Conservation (phyloP, 352 stramenopile species). For the Discostella stelligera region DNA sequence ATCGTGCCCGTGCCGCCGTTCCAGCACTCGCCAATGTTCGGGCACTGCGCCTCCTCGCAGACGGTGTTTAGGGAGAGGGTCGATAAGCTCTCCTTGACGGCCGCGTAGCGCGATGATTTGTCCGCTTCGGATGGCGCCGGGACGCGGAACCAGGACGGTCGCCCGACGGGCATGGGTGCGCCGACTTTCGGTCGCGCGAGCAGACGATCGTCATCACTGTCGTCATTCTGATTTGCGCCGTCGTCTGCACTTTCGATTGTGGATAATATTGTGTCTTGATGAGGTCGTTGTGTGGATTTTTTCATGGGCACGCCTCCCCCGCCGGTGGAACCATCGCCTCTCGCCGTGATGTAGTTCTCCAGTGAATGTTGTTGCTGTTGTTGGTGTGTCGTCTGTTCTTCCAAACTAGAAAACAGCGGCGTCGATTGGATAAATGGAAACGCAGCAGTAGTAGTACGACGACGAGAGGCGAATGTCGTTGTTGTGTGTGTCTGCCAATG, state of each 20-base stretch:
- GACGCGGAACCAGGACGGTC: constrained; percentile 85
- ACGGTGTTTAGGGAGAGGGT: constrained; percentile 91
- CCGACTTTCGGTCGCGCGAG: constrained; percentile 71
- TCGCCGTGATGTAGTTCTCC: constrained; percentile 52
- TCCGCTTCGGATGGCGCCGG: constrained; percentile 79
- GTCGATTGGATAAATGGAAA: constrained; percentile 13
- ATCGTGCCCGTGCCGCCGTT: constrained; percentile 97
- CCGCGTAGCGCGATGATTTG: constrained; percentile 68
- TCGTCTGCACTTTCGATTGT: not conserved
- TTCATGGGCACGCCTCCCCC: constrained; percentile 77
- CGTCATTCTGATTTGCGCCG: not conserved
- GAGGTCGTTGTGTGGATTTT: constrained; percentile 14
- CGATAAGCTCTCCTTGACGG: constrained; percentile 72
- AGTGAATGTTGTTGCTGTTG: not conserved
- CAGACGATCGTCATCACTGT: constrained; percentile 36
- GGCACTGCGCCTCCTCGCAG: constrained; percentile 98
- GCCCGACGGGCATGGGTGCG: constrained; percentile 81
- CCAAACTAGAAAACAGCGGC: constrained; percentile 19
- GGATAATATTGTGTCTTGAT: not conserved
- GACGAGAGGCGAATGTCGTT: not conserved
- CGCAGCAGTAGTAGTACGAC: constrained; percentile 10
- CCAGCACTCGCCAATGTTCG: constrained; percentile 99
- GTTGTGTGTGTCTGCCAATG: not conserved
- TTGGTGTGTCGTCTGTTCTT: constrained; percentile 9
- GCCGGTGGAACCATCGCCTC: constrained; percentile 76